Percentiles rank a stretch among this genome's conserved stretches.
Conservation (phyloP, 352 stramenopile species). For the Globisporangium rhizosaccharum region DNA sequence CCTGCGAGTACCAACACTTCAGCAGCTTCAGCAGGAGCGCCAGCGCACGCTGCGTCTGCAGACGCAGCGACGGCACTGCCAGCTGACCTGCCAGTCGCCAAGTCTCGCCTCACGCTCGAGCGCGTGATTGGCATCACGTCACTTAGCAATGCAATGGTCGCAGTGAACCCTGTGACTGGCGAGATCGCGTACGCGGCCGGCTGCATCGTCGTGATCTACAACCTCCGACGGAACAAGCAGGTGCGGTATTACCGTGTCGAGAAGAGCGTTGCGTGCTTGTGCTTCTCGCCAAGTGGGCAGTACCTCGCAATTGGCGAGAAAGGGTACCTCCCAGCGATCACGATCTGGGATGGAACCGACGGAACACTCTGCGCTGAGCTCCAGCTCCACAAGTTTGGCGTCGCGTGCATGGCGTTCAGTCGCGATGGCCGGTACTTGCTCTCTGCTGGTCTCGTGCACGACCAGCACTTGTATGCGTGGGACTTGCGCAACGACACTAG, state of each 20-base stretch:
- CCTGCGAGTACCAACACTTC: too few species aligned
- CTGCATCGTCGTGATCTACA: conserved; percentile 90
- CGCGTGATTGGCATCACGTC: conserved; percentile 73
- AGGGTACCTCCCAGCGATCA: conserved; percentile 78
- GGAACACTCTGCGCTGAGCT: conserved; percentile 80
- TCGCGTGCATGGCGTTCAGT: conserved; percentile 78
- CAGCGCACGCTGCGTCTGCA: conserved; percentile 1
- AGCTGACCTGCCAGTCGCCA: neutral
- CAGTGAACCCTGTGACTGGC: conserved; percentile 66
- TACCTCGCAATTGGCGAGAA: conserved; percentile 87
- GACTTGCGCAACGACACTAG: conserved; percentile 25
- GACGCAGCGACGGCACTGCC: neutral
- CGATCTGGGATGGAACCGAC: conserved; percentile 78
- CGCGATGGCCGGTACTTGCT: conserved; percentile 55
- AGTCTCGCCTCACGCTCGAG: conserved; percentile 70
- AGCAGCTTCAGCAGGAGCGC: neutral
- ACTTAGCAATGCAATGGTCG: conserved; percentile 68
- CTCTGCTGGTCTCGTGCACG: conserved; percentile 73
- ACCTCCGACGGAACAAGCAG: conserved; percentile 79
- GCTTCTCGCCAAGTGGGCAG: conserved; percentile 79
- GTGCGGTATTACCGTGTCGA: conserved; percentile 86
- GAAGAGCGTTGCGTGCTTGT: conserved; percentile 74
- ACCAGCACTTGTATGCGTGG: conserved; percentile 81
- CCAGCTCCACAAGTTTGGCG: conserved; percentile 75
- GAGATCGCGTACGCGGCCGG: conserved; percentile 85